These are phyloP conservation scores for Marasmius sp. DNA, from an alignment of 1,284 basidiomycete genomes.

Conservation along the genomic window DNA sequence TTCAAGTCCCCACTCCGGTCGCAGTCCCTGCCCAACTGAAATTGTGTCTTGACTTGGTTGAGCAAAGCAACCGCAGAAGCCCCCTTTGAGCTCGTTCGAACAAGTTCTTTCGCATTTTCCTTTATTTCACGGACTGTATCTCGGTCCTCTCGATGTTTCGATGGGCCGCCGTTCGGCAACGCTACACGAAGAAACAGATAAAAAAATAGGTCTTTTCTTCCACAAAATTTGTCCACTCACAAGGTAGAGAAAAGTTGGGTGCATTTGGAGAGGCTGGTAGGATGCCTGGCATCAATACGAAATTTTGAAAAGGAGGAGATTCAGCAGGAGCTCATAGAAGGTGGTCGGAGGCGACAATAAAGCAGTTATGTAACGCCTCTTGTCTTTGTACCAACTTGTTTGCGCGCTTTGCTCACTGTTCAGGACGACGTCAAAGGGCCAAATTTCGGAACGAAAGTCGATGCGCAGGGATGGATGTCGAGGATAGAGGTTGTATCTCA, in stretches of 20 bases:
- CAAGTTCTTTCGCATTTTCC: slow-evolving; percentile 56
- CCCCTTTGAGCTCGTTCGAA: slow-evolving; percentile 51
- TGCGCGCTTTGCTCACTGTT: background rate
- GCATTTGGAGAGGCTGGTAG: background rate
- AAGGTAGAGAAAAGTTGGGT: background rate
- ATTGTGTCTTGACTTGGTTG: slow-evolving; percentile 56
- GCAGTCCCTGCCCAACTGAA: slow-evolving; percentile 44
- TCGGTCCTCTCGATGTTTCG: slow-evolving; percentile 15
- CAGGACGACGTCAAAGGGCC: background rate
- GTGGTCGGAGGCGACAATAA: background rate
- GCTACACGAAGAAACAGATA: background rate
- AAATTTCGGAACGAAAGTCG: background rate
- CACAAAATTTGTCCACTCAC: background rate
- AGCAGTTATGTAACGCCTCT: background rate
- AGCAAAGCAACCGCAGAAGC: slow-evolving; percentile 58
- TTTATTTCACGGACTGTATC: slow-evolving; percentile 57
- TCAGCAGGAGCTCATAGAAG: background rate
- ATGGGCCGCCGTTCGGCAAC: slow-evolving; percentile 30
- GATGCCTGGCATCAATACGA: slow-evolving; percentile 5
- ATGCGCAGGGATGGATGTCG: background rate
- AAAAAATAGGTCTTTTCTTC: background rate
- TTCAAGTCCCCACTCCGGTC: slow-evolving; percentile 60
- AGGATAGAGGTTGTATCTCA: too few relatives aligned
- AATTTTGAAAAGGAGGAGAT: background rate
- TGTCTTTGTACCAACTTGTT: slow-evolving; percentile 3